Evolutionary conservation across 768 basidiomycete genomes (phyloP).

Genomic region (Boletus rubropictus): DNA sequence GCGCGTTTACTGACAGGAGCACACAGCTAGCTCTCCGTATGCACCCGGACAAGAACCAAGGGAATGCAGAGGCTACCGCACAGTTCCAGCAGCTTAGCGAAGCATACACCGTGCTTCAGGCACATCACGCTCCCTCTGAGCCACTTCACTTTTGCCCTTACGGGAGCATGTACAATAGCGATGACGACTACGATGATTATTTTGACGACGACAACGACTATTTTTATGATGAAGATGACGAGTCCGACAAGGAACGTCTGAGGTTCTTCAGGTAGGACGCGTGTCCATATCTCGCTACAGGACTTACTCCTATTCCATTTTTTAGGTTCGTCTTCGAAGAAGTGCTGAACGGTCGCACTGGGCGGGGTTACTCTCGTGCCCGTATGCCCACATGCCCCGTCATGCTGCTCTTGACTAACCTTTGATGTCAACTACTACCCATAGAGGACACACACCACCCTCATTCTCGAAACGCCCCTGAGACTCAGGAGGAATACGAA

Average conservation of each 20-base stretch:
- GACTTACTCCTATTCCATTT: conserved; percentile 4
- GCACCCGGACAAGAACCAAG: conserved; percentile 75
- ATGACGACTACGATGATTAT: conserved; percentile 35
- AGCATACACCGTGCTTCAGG: conserved; percentile 58
- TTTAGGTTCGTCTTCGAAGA: conserved; percentile 46
- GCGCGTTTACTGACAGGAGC: background rate
- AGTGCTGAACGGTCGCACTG: conserved; percentile 35
- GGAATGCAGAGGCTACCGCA: conserved; percentile 57
- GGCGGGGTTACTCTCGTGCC: conserved; percentile 20
- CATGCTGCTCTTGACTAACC: conserved; percentile 7
- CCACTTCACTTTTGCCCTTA: conserved; percentile 14
- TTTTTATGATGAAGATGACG: conserved; percentile 28
- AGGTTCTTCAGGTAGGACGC: conserved; percentile 43
- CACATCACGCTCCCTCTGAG: conserved; percentile 40
- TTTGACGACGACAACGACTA: conserved; percentile 27
- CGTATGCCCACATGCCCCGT: conserved; percentile 25
- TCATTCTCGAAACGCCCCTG: conserved; percentile 24
- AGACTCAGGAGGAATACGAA: conserved; percentile 48
- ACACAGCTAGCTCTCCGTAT: conserved; percentile 55
- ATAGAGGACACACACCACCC: conserved; percentile 19
- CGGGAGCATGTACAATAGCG: conserved; percentile 29
- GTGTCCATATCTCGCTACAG: background rate
- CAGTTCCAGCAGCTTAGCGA: conserved; percentile 66
- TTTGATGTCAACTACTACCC: conserved; percentile 2
- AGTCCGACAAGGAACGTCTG: conserved; percentile 31